Percentiles rank a stretch among this genome's conserved stretches.
Evolutionary conservation across 306 rosid genomes (phyloP).

Genomic region (Prunus campanulata): DNA sequence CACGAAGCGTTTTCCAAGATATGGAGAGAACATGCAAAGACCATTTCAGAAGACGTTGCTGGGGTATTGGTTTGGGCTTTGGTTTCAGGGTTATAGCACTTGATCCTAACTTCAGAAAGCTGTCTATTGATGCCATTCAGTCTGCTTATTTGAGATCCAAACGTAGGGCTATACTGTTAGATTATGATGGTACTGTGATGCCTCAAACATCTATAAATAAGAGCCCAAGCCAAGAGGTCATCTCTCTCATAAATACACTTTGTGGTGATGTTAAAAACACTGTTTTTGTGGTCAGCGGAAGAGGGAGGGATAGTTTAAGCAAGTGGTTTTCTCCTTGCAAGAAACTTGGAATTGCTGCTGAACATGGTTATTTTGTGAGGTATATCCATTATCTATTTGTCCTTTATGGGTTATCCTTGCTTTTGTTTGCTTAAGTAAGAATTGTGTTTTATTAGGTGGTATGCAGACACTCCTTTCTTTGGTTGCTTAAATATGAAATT

Average conservation of each 20-base stretch:
- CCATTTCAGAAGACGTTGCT: slow-evolving; percentile 59
- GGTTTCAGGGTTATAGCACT: slow-evolving; percentile 64
- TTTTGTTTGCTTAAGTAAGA: not conserved
- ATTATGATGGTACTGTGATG: slow-evolving; percentile 65
- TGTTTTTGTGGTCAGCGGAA: slow-evolving; percentile 58
- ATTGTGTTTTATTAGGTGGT: slow-evolving; percentile 44
- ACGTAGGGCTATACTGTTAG: slow-evolving; percentile 54
- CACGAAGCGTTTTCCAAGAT: slow-evolving; percentile 60
- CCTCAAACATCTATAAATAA: slow-evolving; percentile 53
- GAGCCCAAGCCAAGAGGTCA: slow-evolving; percentile 43
- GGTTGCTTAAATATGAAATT: not conserved
- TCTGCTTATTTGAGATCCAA: slow-evolving; percentile 49
- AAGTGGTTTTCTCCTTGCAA: slow-evolving; percentile 56
- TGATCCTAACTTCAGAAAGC: slow-evolving; percentile 58
- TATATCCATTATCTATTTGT: slow-evolving; percentile 10
- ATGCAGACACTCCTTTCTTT: slow-evolving; percentile 20
- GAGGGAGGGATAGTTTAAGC: slow-evolving; percentile 50
- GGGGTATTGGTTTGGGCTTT: slow-evolving; percentile 67
- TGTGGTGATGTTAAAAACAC: slow-evolving; percentile 46
- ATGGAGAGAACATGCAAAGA: slow-evolving; percentile 63
- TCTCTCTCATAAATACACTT: slow-evolving; percentile 41
- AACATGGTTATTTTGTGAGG: slow-evolving; percentile 61
- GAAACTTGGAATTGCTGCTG: slow-evolving; percentile 60
- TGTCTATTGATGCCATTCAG: slow-evolving; percentile 45
- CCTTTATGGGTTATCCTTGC: not conserved